Conservation (phyloP, 495 filamentous ascomycete species). For the Lasiosphaeriaceae sp. region DNA sequence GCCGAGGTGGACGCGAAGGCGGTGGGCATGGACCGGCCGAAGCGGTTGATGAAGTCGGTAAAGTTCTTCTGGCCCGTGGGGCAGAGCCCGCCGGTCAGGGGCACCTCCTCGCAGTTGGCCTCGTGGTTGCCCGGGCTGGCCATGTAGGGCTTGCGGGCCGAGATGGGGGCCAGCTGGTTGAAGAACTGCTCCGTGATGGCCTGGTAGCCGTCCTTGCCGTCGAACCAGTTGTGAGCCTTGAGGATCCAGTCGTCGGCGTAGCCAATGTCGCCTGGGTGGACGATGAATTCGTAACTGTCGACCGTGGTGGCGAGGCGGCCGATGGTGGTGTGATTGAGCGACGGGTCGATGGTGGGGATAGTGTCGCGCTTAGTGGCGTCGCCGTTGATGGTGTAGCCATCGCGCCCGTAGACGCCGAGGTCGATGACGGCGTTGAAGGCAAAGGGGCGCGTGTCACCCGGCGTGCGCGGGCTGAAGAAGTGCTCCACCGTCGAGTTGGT, state of each 20-base stretch:
- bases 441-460: conserved; percentile 41
- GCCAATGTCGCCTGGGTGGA: conserved; percentile 52
- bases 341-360: conserved; percentile 49
- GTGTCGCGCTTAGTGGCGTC: conserved; percentile 49
- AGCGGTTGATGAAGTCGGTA: conserved; percentile 56
- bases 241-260: conserved; percentile 49
- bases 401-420: conserved; percentile 49
- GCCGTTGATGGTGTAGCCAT: conserved; percentile 52
- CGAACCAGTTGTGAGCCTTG: conserved; percentile 36
- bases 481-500: conserved; percentile 52
- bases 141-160: conserved; percentile 43
- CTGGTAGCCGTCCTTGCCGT: conserved; percentile 38
- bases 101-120: conserved; percentile 40
- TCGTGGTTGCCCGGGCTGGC: conserved; percentile 44
- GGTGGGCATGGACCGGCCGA: conserved; percentile 47
- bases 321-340: conserved; percentile 61
- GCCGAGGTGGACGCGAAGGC: conserved; percentile 44
- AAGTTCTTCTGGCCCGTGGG: conserved; percentile 57
- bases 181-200: conserved; percentile 45
- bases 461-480: conserved; percentile 51
- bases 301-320: conserved; percentile 50
- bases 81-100: conserved; percentile 44
- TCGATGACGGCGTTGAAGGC: conserved; percentile 41
- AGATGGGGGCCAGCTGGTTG: conserved; percentile 39
- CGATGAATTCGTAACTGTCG: conserved; percentile 56